Evolutionary conservation across 2,329 filamentous ascomycete species (phyloP), one percentile per base, ranked within the genome.

Genomic region (Nothopassalora personata): DNA sequence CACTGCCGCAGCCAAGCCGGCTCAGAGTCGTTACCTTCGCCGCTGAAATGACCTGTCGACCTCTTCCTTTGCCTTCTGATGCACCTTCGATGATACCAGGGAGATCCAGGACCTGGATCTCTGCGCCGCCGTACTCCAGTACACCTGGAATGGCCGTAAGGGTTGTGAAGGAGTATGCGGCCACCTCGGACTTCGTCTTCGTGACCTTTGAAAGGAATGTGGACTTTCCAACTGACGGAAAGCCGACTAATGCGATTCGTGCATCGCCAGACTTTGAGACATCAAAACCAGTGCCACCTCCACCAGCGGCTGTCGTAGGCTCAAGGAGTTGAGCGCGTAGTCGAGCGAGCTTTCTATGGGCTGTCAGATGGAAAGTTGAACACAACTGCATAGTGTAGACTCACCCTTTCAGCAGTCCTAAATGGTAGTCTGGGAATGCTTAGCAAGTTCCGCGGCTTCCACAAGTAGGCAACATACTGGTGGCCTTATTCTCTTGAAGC

Each of bases 131-230:
- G 76, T 99, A 99, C 79, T 97, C 93, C 56, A 99, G 83, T 43
- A 99, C 95, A 67, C 94, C 94, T 1, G 94, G 94, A 67, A 99
- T 99, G 36, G 94, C 95, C 9, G 94, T 99, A 48, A 99, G 81
- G 1, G 94, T 99, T 10, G 94, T 99, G 84, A 99, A 99, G 58
- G 93, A 87, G 73, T 99, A 99, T 0, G 94, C 90, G 0, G 94
- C 94, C 30, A 97, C 91, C 74, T 97, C 93, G 53, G 91, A 96
- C 71, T 91, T 91, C 43, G 95, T 99, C 78, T 96, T 97, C 53
- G 94, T 99, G 73, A 99, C 95, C 72, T 97, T 97, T 52, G 92
- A 97, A n/a, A 99, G 75, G 72, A 99, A 97, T 0, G 94, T 99
- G 2, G 94, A 99, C 79, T 99, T 99, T 74, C 94, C 94, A 54